A percentile compares a stretch with the other conserved stretches of the same genome.
Evolutionary conservation across 352 stramenopile genomes (phyloP).

Genomic region (Pythium pyrilobum): DNA sequence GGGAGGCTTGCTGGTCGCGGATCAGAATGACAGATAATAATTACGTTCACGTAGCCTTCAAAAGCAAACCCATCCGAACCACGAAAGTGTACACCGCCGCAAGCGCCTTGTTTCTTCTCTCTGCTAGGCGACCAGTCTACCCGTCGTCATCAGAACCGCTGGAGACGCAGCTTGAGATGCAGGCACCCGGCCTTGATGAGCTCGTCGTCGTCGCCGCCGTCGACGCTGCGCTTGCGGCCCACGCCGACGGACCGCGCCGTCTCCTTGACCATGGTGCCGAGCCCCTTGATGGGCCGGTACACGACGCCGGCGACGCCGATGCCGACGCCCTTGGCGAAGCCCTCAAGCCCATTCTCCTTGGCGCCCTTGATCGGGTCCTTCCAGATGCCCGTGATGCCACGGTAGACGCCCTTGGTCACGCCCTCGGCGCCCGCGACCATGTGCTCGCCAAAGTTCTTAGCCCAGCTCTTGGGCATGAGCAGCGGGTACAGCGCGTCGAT

Average conservation of each 20-base stretch:
- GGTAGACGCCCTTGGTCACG: constrained; percentile 60
- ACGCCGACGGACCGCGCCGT: constrained; percentile 61
- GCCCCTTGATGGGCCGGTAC: constrained; percentile 62
- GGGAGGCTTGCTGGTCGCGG: too few relatives aligned
- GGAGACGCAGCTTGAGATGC: constrained; percentile 57
- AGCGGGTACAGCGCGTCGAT: constrained; percentile 54
- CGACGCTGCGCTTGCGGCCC: constrained; percentile 38
- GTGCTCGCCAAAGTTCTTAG: constrained; percentile 75
- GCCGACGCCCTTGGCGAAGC: constrained; percentile 70
- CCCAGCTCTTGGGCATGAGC: constrained; percentile 64
- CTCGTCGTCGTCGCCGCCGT: constrained; percentile 30
- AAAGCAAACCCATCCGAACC: neutral
- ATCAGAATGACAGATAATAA: constrained; percentile 28
- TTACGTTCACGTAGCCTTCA: constrained; percentile 20
- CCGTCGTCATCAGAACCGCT: constrained; percentile 39
- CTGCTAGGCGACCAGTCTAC: neutral
- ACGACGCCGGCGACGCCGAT: constrained; percentile 65
- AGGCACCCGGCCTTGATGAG: constrained; percentile 51
- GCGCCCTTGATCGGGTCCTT: constrained; percentile 76
- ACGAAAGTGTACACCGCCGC: too few relatives aligned
- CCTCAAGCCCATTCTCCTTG: constrained; percentile 61
- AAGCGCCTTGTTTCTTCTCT: neutral
- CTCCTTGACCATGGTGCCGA: constrained; percentile 76
- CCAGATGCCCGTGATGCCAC: constrained; percentile 69
- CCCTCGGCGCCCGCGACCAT: constrained; percentile 71